Evolutionary conservation across 768 basidiomycete genomes (phyloP), one percentile per base, ranked within the genome.

Genomic region (Leucosporidium yakuticum): DNA sequence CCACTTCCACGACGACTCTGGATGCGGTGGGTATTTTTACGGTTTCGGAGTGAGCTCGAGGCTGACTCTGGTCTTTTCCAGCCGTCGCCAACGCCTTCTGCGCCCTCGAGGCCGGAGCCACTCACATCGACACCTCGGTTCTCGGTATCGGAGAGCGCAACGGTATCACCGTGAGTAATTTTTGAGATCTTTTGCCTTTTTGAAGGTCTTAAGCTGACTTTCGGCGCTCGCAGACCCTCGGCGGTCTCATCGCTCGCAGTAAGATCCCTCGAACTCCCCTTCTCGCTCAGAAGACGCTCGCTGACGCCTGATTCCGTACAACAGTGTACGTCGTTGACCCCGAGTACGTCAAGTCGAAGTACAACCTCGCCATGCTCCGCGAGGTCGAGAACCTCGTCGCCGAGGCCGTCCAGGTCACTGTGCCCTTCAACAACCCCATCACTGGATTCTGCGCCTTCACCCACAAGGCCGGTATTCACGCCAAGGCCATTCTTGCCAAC

Each of bases 401-500:
- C 49, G 94, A 97, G 80, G 96, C 95, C 60, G 96, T 99, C 68
- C 93, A 97, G 79, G 92, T 98, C 78, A 90, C 91, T 72, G 86
- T 99, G 54, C 96, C 96, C 27, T 99, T 98, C 83, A 90, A 88
- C 86, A 95, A 95, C 81, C 80, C 80, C 75, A 81, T 81, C 74
- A 97, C 94, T 64, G 96, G 96, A 21, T 99, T 97, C 81, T 98
- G 96, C 78, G 96, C 96, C 5, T 99, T 99, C 83, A 99, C 96
- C 32, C 96, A 98, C 87, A 98, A 99, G 87, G 96, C 96, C 27
- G 96, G 96, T 78, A 99, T 99, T 73, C 96, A 99, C 80, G 96
- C 96, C 81, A 99, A 99, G 84, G 96, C 96, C 49, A 99, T 99
- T 80, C 86, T 94, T 71, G 96, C 97, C 83, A 99, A 99, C 84